These are phyloP conservation scores for Diddensiella transvaalensis DNA, from an alignment of 805 yeast genomes.

Conservation along the genomic window DNA sequence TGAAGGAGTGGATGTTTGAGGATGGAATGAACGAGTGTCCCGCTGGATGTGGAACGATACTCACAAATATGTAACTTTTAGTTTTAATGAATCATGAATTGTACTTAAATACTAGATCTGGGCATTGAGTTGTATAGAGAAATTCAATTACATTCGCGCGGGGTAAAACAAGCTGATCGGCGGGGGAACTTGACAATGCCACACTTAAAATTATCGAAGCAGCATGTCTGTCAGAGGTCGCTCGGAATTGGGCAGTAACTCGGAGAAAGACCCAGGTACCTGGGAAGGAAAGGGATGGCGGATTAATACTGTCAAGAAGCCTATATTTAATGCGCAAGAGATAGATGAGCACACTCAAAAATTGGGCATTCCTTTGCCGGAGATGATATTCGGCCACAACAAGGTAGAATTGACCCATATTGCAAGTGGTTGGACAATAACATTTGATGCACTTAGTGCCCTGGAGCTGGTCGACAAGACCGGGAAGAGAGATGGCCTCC, in stretches of 20 bases:
- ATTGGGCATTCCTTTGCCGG: conserved; percentile 83
- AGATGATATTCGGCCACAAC: conserved; percentile 94
- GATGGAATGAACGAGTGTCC: conserved; percentile 73
- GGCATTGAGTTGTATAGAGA: too few species aligned
- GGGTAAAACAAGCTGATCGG: too few species aligned
- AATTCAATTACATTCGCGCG: too few species aligned
- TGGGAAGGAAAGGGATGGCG: conserved; percentile 65
- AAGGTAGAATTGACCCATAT: conserved; percentile 49
- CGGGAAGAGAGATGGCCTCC: conserved; percentile 43
- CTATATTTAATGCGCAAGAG: conserved; percentile 72
- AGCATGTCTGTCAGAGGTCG: not conserved
- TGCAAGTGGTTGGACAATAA: conserved; percentile 44
- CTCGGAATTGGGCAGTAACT: not conserved
- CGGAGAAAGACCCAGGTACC: not conserved
- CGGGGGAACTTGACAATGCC: too few species aligned
- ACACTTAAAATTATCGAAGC: too few species aligned
- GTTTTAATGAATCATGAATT: too few species aligned
- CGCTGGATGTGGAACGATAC: conserved; percentile 50
- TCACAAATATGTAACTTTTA: too few species aligned
- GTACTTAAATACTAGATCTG: too few species aligned
- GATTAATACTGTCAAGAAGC: conserved; percentile 64
- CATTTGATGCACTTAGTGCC: conserved; percentile 77
- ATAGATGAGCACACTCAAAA: conserved; percentile 61
- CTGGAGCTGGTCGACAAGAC: conserved; percentile 54
- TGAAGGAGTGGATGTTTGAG: conserved; percentile 69